A percentile compares a stretch with the other conserved stretches of the same genome.
Evolutionary conservation across 163 green algal genomes (phyloP).

Genomic region (Scenedesmus sp.): DNA sequence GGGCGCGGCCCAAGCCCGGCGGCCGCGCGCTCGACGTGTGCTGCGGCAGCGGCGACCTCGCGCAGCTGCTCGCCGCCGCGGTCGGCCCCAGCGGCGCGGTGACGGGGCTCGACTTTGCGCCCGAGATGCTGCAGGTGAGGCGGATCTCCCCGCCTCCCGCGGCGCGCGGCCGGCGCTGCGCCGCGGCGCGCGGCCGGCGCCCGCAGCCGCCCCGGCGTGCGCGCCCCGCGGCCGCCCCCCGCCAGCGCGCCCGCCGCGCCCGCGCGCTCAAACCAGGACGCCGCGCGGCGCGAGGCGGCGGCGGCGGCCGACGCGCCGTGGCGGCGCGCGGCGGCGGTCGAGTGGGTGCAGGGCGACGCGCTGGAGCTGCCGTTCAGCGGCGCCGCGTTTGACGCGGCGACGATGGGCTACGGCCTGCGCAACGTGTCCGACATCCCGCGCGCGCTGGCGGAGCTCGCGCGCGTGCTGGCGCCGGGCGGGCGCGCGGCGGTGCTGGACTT

Average conservation of each 20-base stretch:
- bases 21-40: conserved; percentile 87
- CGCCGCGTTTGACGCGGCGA: conserved; percentile 87
- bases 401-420: conserved; percentile 95
- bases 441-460: conserved; percentile 75
- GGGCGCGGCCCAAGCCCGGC: conserved; percentile 68
- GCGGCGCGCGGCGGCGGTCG: conserved; percentile 34
- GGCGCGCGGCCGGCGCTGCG: too few relatives aligned
- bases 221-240: neutral
- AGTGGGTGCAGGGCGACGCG: conserved; percentile 95
- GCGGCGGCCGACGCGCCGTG: conserved; percentile 22
- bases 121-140: conserved; percentile 83
- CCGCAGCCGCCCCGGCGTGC: neutral
- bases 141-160: too few relatives aligned
- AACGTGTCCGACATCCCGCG: conserved; percentile 87
- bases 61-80: conserved; percentile 77
- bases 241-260: neutral
- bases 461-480: conserved; percentile 77
- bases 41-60: conserved; percentile 94
- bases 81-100: conserved; percentile 82
- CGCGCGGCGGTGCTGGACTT: conserved; percentile 93
- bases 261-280: conserved; percentile 4
- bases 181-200: conserved; percentile 42
- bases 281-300: conserved; percentile 19
- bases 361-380: conserved; percentile 85
- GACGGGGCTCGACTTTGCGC: conserved; percentile 92